Percentiles rank a stretch among this genome's conserved stretches.
Evolutionary conservation across 768 basidiomycete genomes (phyloP).

Genomic region (Hygrophorus pudorinus): DNA sequence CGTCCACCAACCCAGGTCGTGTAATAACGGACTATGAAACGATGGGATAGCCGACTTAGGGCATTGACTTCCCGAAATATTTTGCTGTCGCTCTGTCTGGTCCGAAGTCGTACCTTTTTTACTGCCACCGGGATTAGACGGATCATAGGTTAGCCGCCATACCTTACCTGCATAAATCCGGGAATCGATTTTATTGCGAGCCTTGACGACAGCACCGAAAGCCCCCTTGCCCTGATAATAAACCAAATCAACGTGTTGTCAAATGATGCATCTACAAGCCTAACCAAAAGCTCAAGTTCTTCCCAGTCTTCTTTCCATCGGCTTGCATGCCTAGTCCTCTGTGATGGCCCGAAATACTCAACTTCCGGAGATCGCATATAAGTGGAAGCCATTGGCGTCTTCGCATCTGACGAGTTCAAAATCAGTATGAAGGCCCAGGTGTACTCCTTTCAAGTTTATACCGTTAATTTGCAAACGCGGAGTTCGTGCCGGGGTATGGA

Average conservation of each 20-base stretch:
- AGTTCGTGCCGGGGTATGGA: constrained; percentile 17
- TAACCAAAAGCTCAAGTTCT: constrained; percentile 75
- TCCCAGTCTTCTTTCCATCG: constrained; percentile 94
- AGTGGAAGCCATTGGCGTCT: constrained; percentile 38
- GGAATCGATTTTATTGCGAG: constrained; percentile 78
- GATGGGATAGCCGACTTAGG: constrained; percentile 78
- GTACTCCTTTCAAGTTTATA: constrained; percentile 3
- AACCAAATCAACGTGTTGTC: too few relatives aligned
- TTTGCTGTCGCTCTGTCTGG: constrained; percentile 70
- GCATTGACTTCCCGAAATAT: constrained; percentile 90
- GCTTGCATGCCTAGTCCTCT: constrained; percentile 44
- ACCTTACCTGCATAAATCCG: constrained; percentile 70
- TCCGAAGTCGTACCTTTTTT: constrained; percentile 81
- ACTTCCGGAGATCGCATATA: constrained; percentile 52
- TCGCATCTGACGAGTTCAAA: constrained; percentile 24
- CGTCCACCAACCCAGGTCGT: constrained; percentile 54
- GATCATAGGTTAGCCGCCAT: neutral
- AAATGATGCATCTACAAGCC: constrained; percentile 10
- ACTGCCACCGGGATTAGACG: constrained; percentile 30
- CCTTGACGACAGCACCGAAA: constrained; percentile 93
- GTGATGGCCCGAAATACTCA: constrained; percentile 46
- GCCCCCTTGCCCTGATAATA: constrained; percentile 67
- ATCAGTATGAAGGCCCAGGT: constrained; percentile 5
- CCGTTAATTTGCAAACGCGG: constrained; percentile 20
- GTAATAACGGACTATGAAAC: constrained; percentile 86